A percentile compares a stretch with the other conserved stretches of the same genome.
phyloP scores from a whole-genome alignment of 1,284 basidiomycete genomes.

The Fomitiporia mediterranea region DNA sequence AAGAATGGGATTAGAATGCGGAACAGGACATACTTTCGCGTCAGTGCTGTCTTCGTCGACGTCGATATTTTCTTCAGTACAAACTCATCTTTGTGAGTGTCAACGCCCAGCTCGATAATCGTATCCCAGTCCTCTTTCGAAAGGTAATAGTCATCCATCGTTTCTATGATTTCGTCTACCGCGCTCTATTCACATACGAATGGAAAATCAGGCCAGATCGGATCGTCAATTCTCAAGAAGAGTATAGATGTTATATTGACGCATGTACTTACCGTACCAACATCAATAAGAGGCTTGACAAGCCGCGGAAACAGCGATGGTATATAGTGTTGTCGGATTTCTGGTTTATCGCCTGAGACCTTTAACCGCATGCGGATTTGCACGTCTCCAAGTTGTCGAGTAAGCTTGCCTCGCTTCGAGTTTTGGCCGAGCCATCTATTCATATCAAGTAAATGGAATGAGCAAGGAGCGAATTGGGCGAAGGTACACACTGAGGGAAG shows the following conservation, averaged over 20 bases:
- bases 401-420: constrained; percentile 85
- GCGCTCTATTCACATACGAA: constrained; percentile 50
- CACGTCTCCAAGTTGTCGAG: constrained; percentile 80
- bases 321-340: constrained; percentile 89
- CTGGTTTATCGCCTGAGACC: constrained; percentile 83
- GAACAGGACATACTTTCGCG: constrained; percentile 60
- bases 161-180: constrained; percentile 76
- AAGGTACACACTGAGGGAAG: constrained; percentile 73
- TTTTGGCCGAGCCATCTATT: constrained; percentile 94
- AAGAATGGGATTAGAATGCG: neutral
- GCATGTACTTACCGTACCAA: constrained; percentile 56
- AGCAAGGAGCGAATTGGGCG: neutral
- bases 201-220: constrained; percentile 14
- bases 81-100: constrained; percentile 65
- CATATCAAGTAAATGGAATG: constrained; percentile 4
- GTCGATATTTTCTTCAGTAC: constrained; percentile 82
- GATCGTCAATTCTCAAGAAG: neutral
- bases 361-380: constrained; percentile 94
- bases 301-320: constrained; percentile 80
- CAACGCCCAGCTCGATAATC: constrained; percentile 89
- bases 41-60: constrained; percentile 81
- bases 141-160: constrained; percentile 94
- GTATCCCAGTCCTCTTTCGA: constrained; percentile 96
- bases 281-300: constrained; percentile 72
- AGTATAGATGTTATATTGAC: too few species aligned